Base-by-base conservation (phyloP, 1,284 basidiomycete genomes). In the Heimioporus punctisporus region DNA sequence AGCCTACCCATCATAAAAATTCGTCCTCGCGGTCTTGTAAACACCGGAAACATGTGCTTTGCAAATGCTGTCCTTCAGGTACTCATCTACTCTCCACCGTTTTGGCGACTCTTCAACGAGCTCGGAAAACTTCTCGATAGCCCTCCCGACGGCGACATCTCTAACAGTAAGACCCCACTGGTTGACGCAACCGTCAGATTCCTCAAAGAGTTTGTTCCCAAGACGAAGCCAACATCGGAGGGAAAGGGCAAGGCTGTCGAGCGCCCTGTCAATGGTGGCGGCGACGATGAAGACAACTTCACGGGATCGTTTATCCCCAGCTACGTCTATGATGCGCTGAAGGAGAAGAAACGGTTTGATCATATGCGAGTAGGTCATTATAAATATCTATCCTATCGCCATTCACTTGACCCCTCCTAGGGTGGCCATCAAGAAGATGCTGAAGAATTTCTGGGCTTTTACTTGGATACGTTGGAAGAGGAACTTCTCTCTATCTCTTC, bases 381-480 rank as follows among this genome's bases (percentile, higher is more conserved):
- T 50, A 31, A 45, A n/a, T n/a, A n/a, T n/a, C n/a, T n/a, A n/a
- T 34, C 31, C 31, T 17, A 12, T 34, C 24, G 27, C 31, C 26
- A 6, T 48, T 46, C 10, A 39, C 42, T 41, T 21, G 21, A 54
- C 34, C 12, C 47, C 55, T 45, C 28, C 56, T 57, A 95, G 82
- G 86, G 92, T 31, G 96, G 96, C 0, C 92, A 95, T 60, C 97
- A 99, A 76, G 97, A 99, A 74, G 97, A 99, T 58, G 97, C 97
- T 1, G 96, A 99, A 72, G 97, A 99, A 74, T 99, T 98, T 74
- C 80, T 98, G n/a, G 96, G 97, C 11, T 97, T 98, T 76, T 96
- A 95, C 76, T 79, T 98, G 44, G 95, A 98, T 70, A 94, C 95
- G 1, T 77, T 99, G 5, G 95, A 98, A 72, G 97, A 99, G 67